A percentile compares a stretch with the other conserved stretches of the same genome.
Evolutionary conservation across 441 rosid species (phyloP).

Genomic region (Populus hybrid): DNA sequence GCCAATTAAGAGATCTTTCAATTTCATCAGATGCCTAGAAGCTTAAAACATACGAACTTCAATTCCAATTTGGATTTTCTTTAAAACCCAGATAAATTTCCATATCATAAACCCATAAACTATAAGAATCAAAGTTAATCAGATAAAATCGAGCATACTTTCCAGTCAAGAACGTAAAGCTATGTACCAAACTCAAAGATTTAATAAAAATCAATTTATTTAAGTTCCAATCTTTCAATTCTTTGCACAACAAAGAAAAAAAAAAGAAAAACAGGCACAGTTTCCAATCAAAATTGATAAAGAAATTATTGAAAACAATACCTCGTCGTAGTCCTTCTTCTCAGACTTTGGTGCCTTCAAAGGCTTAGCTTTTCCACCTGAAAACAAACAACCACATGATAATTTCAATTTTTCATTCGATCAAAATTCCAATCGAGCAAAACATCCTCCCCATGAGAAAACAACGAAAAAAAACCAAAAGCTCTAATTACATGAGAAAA

Average conservation of each 20-base stretch:
- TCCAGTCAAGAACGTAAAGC: no score
- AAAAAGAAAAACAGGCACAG: not conserved
- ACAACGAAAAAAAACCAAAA: not conserved
- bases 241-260: not conserved
- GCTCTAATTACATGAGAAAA: not conserved
- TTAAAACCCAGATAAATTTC: not conserved
- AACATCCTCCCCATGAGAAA: constrained; percentile 44
- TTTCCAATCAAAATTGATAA: not conserved
- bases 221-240: not conserved
- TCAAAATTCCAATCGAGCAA: not conserved
- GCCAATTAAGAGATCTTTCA: not conserved
- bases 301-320: constrained; percentile 15
- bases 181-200: not conserved
- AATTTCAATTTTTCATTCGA: not conserved
- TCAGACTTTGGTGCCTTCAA: constrained; percentile 83
- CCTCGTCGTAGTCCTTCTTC: constrained; percentile 95
- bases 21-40: not conserved
- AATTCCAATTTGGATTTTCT: not conserved
- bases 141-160: not conserved
- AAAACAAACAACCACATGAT: constrained; percentile 4
- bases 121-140: not conserved
- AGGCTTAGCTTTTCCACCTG: constrained; percentile 95
- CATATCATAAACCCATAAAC: not conserved
- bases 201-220: not conserved
- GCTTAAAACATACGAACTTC: not conserved